Conservation (phyloP, 2,329 filamentous ascomycete species). For the Aspergillus caelatus region DNA sequence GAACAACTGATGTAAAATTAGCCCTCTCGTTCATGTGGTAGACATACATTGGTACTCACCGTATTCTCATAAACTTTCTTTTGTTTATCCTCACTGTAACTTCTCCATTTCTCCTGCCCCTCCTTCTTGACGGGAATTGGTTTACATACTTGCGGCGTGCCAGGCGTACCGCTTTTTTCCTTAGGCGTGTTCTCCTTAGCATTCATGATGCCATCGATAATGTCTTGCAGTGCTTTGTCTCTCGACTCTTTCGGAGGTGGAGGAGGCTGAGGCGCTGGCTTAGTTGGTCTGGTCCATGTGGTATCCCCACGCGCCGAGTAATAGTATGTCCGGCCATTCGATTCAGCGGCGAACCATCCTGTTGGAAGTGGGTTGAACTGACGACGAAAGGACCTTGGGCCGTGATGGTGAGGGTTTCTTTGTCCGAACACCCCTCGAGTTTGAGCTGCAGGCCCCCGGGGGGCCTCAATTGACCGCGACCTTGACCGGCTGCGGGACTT, state of each 20-base stretch:
- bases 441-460: constrained; percentile 45
- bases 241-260: constrained; percentile 70
- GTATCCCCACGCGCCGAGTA: constrained; percentile 78
- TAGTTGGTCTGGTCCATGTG: constrained; percentile 79
- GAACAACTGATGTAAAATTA: constrained; percentile 62
- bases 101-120: constrained; percentile 53
- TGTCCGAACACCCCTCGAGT: constrained; percentile 60
- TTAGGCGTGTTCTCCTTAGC: constrained; percentile 60
- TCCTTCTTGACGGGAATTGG: constrained; percentile 54
- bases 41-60: constrained; percentile 56
- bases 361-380: constrained; percentile 66
- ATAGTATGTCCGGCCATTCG: constrained; percentile 78
- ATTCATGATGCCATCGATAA: constrained; percentile 82
- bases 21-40: not conserved
- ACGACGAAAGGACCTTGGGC: constrained; percentile 58
- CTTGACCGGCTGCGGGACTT: constrained; percentile 53
- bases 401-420: constrained; percentile 61
- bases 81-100: constrained; percentile 72
- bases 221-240: constrained; percentile 77
- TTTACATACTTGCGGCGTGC: constrained; percentile 66
- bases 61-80: constrained; percentile 95
- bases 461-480: constrained; percentile 50
- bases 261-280: constrained; percentile 65
- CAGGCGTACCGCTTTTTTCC: constrained; percentile 58
- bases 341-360: constrained; percentile 83